phyloP scores from a whole-genome alignment of 2,329 filamentous ascomycete species.

The Penicillium sp. region DNA sequence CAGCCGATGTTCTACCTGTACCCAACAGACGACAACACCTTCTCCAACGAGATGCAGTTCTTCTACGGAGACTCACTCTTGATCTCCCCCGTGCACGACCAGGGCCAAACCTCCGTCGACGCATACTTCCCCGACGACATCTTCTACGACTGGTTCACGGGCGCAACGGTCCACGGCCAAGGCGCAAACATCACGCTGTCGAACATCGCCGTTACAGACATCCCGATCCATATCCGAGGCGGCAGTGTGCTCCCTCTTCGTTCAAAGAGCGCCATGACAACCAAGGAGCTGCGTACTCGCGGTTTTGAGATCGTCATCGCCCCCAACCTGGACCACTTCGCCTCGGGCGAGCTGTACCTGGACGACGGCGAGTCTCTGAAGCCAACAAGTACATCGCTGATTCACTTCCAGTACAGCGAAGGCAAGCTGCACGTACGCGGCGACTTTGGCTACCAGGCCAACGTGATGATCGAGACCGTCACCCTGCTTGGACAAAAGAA shows the following conservation, averaged over 20 bases:
- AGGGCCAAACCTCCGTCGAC: slow-evolving; percentile 52
- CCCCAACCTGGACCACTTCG: slow-evolving; percentile 60
- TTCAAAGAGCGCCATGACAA: slow-evolving; percentile 56
- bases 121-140: slow-evolving; percentile 58
- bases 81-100: slow-evolving; percentile 55
- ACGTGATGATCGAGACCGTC: slow-evolving; percentile 34
- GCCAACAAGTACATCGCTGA: slow-evolving; percentile 55
- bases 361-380: slow-evolving; percentile 72
- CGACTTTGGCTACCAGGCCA: slow-evolving; percentile 25
- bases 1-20: slow-evolving; percentile 73
- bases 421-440: slow-evolving; percentile 40
- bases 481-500: slow-evolving; percentile 31
- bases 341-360: slow-evolving; percentile 67
- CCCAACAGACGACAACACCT: slow-evolving; percentile 55
- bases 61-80: slow-evolving; percentile 59
- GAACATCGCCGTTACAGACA: slow-evolving; percentile 51
- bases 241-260: slow-evolving; percentile 61
- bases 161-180: slow-evolving; percentile 45
- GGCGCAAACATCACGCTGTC: slow-evolving; percentile 46
- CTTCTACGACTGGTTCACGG: slow-evolving; percentile 62
- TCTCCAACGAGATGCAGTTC: slow-evolving; percentile 55
- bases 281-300: slow-evolving; percentile 57
- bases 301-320: slow-evolving; percentile 72
- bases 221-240: slow-evolving; percentile 63
- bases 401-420: slow-evolving; percentile 60